Conservation (phyloP, 1,284 basidiomycete genomes). For the Ceratobasidium sp. region DNA sequence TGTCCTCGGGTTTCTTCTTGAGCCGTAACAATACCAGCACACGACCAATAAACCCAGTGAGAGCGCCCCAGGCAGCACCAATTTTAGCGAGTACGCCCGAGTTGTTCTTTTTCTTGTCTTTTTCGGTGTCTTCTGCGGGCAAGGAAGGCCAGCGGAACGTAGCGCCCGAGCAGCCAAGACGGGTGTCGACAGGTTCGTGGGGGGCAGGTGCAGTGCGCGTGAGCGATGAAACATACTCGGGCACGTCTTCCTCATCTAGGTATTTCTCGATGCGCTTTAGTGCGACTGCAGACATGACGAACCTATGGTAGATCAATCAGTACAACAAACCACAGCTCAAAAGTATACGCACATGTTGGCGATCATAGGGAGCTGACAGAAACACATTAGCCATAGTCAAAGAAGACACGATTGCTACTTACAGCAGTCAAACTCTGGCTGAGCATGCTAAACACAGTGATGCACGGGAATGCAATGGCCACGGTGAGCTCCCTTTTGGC, state of each 20-base stretch:
- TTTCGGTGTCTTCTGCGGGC: slow-evolving; percentile 23
- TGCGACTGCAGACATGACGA: slow-evolving; percentile 33
- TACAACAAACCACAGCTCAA: not conserved
- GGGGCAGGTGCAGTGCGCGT: slow-evolving; percentile 37
- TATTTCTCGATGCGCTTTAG: slow-evolving; percentile 41
- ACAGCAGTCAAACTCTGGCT: slow-evolving; percentile 39
- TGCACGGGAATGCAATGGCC: slow-evolving; percentile 38
- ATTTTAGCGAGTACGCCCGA: slow-evolving; percentile 30
- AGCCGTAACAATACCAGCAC: slow-evolving; percentile 2
- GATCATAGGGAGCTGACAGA: slow-evolving; percentile 39
- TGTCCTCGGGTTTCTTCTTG: slow-evolving; percentile 3
- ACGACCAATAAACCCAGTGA: slow-evolving; percentile 10
- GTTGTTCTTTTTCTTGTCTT: slow-evolving; percentile 25
- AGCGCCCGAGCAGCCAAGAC: slow-evolving; percentile 32
- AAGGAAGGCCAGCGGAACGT: slow-evolving; percentile 40
- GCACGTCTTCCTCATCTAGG: slow-evolving; percentile 41
- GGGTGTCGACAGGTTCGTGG: slow-evolving; percentile 27
- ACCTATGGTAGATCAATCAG: slow-evolving; percentile 6
- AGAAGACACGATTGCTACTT: not conserved
- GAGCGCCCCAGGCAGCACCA: slow-evolving; percentile 19
- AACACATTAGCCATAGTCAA: not conserved
- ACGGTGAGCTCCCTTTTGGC: slow-evolving; percentile 32
- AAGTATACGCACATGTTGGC: slow-evolving; percentile 26
- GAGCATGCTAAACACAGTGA: slow-evolving; percentile 32
- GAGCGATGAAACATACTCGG: slow-evolving; percentile 40